Evolutionary conservation across 371 early-diverging fungal species (phyloP).

Genomic region (Sporodiniella umbellata): DNA sequence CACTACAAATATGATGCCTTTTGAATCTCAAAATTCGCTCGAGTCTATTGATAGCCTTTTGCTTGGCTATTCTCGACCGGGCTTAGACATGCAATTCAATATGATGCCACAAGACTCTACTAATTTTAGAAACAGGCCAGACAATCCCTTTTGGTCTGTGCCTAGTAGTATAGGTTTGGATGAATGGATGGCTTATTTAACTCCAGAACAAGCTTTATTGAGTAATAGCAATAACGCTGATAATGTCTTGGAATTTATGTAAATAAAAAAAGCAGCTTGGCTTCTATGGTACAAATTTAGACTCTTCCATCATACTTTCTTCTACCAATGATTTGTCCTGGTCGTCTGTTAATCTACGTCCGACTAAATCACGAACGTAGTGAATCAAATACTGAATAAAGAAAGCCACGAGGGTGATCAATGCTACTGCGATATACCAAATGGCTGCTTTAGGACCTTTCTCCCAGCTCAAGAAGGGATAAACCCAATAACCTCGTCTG

Average conservation of each 20-base stretch:
- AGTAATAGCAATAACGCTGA: no score
- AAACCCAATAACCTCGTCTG: conserved; percentile 44
- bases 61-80: conserved; percentile 1
- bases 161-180: conserved; percentile 45
- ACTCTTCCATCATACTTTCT: not conserved
- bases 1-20: no score
- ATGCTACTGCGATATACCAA: conserved; percentile 42
- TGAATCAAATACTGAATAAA: conserved; percentile 44
- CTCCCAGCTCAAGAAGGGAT: conserved; percentile 53
- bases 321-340: not conserved
- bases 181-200: conserved; percentile 43
- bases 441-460: conserved; percentile 41
- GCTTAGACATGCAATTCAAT: not conserved
- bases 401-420: conserved; percentile 34
- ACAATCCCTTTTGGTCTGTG: conserved; percentile 48
- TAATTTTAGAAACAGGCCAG: conserved; percentile 38
- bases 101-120: not conserved
- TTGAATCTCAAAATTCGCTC: not conserved
- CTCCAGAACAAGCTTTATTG: conserved; percentile 14
- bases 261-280: not conserved
- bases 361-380: conserved; percentile 32
- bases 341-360: conserved; percentile 9
- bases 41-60: conserved; percentile 16
- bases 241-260: not conserved
- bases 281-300: not conserved